A percentile compares a stretch with the other conserved stretches of the same genome.
phyloP scores from a whole-genome alignment of 352 stramenopile species.

The Globisporangium heterothallicum region DNA sequence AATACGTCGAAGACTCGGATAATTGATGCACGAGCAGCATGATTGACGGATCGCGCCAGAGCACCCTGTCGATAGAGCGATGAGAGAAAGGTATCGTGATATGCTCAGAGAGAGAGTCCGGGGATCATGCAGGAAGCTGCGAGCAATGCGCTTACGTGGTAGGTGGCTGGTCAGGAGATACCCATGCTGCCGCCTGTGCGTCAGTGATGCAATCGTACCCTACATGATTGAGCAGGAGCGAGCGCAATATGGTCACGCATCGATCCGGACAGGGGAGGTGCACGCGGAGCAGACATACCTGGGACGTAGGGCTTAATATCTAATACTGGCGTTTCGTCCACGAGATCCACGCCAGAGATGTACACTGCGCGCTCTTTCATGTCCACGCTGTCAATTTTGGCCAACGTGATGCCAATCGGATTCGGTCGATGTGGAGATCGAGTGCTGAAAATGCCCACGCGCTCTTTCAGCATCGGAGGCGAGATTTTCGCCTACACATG shows the following conservation, averaged over 20 bases:
- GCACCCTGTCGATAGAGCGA: constrained; percentile 22
- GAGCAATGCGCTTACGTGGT: constrained; percentile 26
- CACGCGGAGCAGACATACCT: constrained; percentile 21
- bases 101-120: background rate
- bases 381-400: constrained; percentile 84
- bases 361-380: constrained; percentile 48
- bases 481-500: constrained; percentile 55
- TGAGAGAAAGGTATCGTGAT: background rate
- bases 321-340: constrained; percentile 95
- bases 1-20: constrained; percentile 40
- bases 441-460: constrained; percentile 94
- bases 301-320: constrained; percentile 98
- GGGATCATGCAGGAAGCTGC: background rate
- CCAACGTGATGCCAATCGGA: constrained; percentile 90
- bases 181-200: constrained; percentile 33
- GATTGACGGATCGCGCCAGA: constrained; percentile 31
- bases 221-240: constrained; percentile 6
- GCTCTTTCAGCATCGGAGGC: constrained; percentile 61
- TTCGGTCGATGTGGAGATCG: constrained; percentile 96
- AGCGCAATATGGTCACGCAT: background rate
- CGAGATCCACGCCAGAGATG: constrained; percentile 88
- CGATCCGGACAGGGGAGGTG: background rate
- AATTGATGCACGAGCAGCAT: constrained; percentile 24
- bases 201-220: constrained; percentile 49
- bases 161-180: constrained; percentile 28